A percentile compares a stretch with the other conserved stretches of the same genome.
Conservation (phyloP, 2,329 filamentous ascomycete genomes). For the Zymoseptoria ardabiliae region DNA sequence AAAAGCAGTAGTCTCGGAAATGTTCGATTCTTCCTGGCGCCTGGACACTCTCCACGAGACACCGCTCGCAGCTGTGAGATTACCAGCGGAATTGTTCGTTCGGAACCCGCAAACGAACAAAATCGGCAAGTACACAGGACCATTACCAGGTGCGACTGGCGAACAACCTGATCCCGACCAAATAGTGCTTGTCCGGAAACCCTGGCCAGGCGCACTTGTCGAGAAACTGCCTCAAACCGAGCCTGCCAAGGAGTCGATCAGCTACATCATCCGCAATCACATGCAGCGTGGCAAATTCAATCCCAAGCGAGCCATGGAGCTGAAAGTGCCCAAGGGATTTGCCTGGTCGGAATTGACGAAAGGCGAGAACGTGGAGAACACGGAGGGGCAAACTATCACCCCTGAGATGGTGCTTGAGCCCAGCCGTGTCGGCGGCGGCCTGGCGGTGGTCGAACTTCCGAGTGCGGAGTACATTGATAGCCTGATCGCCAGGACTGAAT, state of each 20-base stretch:
- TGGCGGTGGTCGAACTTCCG: conserved; percentile 76
- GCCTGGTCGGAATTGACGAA: conserved; percentile 55
- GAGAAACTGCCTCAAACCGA: conserved; percentile 59
- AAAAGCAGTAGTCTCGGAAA: conserved; percentile 59
- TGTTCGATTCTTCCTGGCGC: conserved; percentile 73
- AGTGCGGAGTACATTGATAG: conserved; percentile 60
- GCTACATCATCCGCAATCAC: conserved; percentile 76
- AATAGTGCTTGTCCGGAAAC: conserved; percentile 63
- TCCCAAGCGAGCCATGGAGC: conserved; percentile 51
- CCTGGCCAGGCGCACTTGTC: conserved; percentile 68
- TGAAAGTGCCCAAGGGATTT: conserved; percentile 55
- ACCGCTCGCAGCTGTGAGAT: conserved; percentile 56
- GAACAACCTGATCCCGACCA: conserved; percentile 49
- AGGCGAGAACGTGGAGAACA: conserved; percentile 57
- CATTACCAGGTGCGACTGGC: conserved; percentile 47
- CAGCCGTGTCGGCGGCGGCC: conserved; percentile 58
- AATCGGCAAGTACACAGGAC: conserved; percentile 63
- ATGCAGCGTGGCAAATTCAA: conserved; percentile 76
- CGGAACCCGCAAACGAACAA: conserved; percentile 54
- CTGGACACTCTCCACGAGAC: conserved; percentile 62
- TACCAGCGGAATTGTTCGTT: conserved; percentile 65
- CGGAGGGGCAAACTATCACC: conserved; percentile 62
- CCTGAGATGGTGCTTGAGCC: conserved; percentile 80
- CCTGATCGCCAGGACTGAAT: conserved; percentile 65
- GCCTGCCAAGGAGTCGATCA: conserved; percentile 62